Conservation (phyloP, 2,329 filamentous ascomycete species). For the Trichophyton equinum region DNA sequence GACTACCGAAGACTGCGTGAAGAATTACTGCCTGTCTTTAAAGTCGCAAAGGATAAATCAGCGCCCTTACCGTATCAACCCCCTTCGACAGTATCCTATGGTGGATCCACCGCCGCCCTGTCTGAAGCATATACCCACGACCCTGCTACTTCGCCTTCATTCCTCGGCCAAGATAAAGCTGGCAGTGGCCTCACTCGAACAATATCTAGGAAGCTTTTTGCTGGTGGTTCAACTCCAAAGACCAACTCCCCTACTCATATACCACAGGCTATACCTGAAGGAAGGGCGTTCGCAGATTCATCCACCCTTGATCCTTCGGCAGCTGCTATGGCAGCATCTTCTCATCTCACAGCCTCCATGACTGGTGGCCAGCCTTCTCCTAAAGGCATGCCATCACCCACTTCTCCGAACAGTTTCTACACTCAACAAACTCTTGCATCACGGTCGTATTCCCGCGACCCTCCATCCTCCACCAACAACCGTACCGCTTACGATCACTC, state of each 20-base stretch:
- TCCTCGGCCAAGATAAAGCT: slow-evolving; percentile 28
- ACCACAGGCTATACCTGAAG: slow-evolving; percentile 53
- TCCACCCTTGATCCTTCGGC: slow-evolving; percentile 53
- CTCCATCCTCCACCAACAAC: slow-evolving; percentile 12
- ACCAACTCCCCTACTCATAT: slow-evolving; percentile 62
- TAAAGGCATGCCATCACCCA: slow-evolving; percentile 34
- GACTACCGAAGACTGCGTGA: slow-evolving; percentile 82
- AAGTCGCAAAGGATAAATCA: slow-evolving; percentile 80
- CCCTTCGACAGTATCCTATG: slow-evolving; percentile 13
- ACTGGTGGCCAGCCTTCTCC: slow-evolving; percentile 48
- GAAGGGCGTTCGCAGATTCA: slow-evolving; percentile 42
- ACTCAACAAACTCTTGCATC: slow-evolving; percentile 33
- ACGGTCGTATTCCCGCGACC: slow-evolving; percentile 31
- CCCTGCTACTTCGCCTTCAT: slow-evolving; percentile 30
- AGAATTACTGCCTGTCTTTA: slow-evolving; percentile 80
- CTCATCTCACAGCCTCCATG: slow-evolving; percentile 47
- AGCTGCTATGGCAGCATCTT: slow-evolving; percentile 57
- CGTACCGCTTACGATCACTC: slow-evolving; percentile 28
- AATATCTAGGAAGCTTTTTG: slow-evolving; percentile 60
- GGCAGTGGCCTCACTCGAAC: slow-evolving; percentile 53
- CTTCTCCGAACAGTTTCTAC: slow-evolving; percentile 31
- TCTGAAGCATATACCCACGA: slow-evolving; percentile 23
- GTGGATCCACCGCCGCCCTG: slow-evolving; percentile 15
- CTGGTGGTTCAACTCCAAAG: slow-evolving; percentile 60
- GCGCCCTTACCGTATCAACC: slow-evolving; percentile 61